These are phyloP conservation scores for Globisporangium cylindrosporum DNA, from an alignment of 352 stramenopile species.

Conservation along the genomic window DNA sequence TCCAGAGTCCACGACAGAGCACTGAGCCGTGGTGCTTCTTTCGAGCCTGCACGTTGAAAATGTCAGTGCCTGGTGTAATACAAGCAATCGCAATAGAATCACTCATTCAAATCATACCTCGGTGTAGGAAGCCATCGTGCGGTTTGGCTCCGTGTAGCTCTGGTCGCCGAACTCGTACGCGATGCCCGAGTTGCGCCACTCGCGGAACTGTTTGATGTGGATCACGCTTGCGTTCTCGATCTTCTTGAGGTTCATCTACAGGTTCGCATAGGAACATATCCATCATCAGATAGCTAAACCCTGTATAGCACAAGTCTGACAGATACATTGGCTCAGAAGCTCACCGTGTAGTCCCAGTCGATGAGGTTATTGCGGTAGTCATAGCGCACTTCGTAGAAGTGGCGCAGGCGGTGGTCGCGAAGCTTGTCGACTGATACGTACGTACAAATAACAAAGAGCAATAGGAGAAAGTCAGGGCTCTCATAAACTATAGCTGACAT, in stretches of 20 bases:
- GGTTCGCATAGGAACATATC: neutral
- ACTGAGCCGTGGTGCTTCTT: conserved; percentile 78
- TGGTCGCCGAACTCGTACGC: conserved; percentile 96
- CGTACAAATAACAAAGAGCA: neutral
- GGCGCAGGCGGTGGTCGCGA: conserved; percentile 85
- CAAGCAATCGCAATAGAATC: neutral
- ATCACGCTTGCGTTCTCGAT: conserved; percentile 90
- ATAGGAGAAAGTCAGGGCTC: no score
- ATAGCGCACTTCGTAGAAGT: conserved; percentile 92
- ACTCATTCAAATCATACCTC: conserved; percentile 31
- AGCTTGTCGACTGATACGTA: conserved; percentile 49
- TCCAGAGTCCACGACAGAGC: conserved; percentile 86
- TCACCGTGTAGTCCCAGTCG: conserved; percentile 94
- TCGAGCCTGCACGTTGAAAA: conserved; percentile 28
- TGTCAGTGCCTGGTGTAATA: no score
- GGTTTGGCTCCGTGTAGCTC: conserved; percentile 88
- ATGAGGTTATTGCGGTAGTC: conserved; percentile 91
- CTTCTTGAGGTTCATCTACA: conserved; percentile 80
- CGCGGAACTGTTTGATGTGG: conserved; percentile 89
- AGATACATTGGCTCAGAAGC: neutral
- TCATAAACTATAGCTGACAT: no score
- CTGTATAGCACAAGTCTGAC: neutral
- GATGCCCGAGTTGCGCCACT: conserved; percentile 91
- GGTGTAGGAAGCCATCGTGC: conserved; percentile 88
- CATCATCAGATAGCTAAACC: neutral